These are phyloP conservation scores for Phytopythium sindhum DNA, from an alignment of 352 stramenopile genomes.

Conservation along the genomic window DNA sequence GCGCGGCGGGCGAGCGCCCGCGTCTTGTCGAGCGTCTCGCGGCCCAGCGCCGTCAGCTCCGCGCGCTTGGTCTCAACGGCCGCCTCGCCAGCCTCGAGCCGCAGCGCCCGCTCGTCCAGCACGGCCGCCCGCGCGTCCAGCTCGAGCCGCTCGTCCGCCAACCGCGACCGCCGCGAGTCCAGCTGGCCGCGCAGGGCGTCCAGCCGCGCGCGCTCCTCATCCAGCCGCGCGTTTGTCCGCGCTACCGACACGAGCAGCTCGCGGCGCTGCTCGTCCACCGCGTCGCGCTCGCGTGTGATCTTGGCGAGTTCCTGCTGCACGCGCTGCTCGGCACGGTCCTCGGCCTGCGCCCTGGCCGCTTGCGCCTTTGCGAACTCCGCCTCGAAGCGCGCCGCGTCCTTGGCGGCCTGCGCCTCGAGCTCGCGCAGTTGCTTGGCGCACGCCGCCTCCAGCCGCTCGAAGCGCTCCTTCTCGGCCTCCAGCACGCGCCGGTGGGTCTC, in stretches of 20 bases:
- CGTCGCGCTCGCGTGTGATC: constrained; percentile 64
- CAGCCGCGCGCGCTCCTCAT: constrained; percentile 71
- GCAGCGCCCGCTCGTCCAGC: constrained; percentile 47
- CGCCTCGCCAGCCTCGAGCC: constrained; percentile 45
- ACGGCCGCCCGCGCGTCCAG: constrained; percentile 41
- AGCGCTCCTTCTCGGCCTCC: constrained; percentile 58
- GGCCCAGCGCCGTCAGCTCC: constrained; percentile 57
- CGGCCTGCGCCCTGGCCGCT: constrained; percentile 30
- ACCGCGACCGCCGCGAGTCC: constrained; percentile 43
- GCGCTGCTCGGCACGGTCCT: constrained; percentile 58
- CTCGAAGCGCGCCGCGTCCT: constrained; percentile 40
- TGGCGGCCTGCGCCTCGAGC: constrained; percentile 40
- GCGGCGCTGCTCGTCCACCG: constrained; percentile 67
- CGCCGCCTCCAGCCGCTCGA: constrained; percentile 56
- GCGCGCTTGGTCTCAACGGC: constrained; percentile 39
- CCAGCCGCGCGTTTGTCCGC: constrained; percentile 40
- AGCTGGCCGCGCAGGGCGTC: constrained; percentile 56
- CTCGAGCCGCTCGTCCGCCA: constrained; percentile 58
- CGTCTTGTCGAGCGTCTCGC: constrained; percentile 66
- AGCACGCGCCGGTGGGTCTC: constrained; percentile 53
- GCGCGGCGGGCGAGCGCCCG: constrained; percentile 34
- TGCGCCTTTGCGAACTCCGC: constrained; percentile 32
- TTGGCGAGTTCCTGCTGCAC: constrained; percentile 57
- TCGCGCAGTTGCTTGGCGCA: constrained; percentile 48
- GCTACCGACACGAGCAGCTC: constrained; percentile 59